These are phyloP conservation scores for Torulaspora gathmanii DNA, from an alignment of 805 yeast species.

Conservation along the genomic window DNA sequence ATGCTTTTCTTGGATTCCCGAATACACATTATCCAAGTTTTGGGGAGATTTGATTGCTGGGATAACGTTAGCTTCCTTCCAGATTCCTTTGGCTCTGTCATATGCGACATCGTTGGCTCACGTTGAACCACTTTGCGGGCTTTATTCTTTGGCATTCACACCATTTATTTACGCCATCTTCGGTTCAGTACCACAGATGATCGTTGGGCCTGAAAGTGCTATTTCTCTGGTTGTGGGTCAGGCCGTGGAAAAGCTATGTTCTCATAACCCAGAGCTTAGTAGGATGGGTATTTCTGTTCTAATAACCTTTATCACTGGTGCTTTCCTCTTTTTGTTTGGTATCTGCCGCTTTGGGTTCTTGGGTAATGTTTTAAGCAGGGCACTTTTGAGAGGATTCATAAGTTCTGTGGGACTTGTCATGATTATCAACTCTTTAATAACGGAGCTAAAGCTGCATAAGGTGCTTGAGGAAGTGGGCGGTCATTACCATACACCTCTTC, in stretches of 20 bases:
- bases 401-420: conserved; percentile 82
- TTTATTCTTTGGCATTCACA: conserved; percentile 69
- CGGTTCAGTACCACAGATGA: conserved; percentile 84
- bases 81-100: conserved; percentile 70
- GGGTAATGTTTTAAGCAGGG: conserved; percentile 72
- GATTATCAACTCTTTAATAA: conserved; percentile 69
- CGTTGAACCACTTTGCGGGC: conserved; percentile 75
- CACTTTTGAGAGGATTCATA: conserved; percentile 75
- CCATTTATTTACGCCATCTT: conserved; percentile 72
- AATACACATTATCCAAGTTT: conserved; percentile 41
- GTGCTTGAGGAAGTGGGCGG: conserved; percentile 43
- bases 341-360: conserved; percentile 79
- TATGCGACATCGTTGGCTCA: conserved; percentile 82
- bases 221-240: conserved; percentile 80
- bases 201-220: conserved; percentile 91
- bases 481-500: conserved; percentile 66
- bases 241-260: conserved; percentile 54
- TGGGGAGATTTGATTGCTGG: conserved; percentile 77
- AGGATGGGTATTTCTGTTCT: conserved; percentile 59
- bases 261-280: conserved; percentile 40
- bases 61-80: conserved; percentile 81
- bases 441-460: conserved; percentile 62
- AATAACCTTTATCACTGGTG: conserved; percentile 72
- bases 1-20: conserved; percentile 59
- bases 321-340: conserved; percentile 66